Conservation (phyloP, 2,329 filamentous ascomycete genomes). For the Furcasterigmium furcatum region DNA sequence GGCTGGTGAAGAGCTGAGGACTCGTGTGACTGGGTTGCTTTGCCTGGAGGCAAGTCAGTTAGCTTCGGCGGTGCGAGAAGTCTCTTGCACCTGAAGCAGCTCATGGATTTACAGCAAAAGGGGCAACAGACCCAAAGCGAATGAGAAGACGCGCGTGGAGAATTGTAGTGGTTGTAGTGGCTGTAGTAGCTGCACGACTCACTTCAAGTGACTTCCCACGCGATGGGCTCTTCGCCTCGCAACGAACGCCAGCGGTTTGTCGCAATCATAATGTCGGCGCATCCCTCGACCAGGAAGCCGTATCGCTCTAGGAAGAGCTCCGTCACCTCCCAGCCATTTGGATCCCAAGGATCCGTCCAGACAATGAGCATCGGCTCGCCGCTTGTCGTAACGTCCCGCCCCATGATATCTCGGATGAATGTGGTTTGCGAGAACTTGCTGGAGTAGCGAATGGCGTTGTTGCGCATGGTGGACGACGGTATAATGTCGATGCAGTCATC, state of each 20-base stretch:
- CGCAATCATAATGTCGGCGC: conserved; percentile 26
- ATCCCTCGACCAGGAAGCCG: conserved; percentile 33
- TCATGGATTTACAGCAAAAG: too few relatives aligned
- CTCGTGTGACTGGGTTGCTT: too few relatives aligned
- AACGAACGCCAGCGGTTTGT: conserved; percentile 35
- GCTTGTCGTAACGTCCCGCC: neutral
- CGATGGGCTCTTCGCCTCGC: conserved; percentile 18
- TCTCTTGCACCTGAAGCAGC: too few relatives aligned
- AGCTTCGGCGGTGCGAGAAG: too few relatives aligned
- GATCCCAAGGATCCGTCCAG: conserved; percentile 35
- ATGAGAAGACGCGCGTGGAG: too few relatives aligned
- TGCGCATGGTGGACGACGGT: neutral
- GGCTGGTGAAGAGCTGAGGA: too few relatives aligned
- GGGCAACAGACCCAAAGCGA: too few relatives aligned
- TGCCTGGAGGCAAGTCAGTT: too few relatives aligned
- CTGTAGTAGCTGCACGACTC: too few relatives aligned
- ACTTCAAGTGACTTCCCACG: too few relatives aligned
- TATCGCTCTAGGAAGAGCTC: conserved; percentile 33
- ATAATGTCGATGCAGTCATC: neutral
- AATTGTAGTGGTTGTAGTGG: too few relatives aligned
- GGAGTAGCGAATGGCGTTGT: neutral
- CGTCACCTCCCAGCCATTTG: conserved; percentile 37
- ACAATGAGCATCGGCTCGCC: conserved; percentile 15
- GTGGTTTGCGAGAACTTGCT: neutral
- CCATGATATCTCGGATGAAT: neutral